Conservation (phyloP, 768 basidiomycete genomes). For the Grammothele lineata region DNA sequence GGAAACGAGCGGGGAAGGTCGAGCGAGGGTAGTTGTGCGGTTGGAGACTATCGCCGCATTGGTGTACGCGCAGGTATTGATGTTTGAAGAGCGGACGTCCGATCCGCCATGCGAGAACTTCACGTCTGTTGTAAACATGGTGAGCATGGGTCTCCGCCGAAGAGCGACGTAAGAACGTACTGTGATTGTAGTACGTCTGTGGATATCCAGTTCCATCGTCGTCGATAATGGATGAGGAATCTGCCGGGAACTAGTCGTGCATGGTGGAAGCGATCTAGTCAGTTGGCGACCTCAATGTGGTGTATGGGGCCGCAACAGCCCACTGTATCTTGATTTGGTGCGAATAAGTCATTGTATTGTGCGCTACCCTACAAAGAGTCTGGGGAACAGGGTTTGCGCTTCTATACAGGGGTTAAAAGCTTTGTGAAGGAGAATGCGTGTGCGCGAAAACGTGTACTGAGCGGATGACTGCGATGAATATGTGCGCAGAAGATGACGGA, state of each 20-base stretch:
- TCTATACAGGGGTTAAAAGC: too few species aligned
- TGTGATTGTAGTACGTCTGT: too few species aligned
- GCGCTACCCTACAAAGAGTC: too few species aligned
- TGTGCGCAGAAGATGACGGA: conserved; percentile 81
- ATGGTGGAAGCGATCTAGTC: conserved; percentile 81
- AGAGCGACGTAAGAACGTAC: conserved; percentile 42
- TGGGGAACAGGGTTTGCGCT: conserved; percentile 91
- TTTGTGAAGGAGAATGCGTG: too few species aligned
- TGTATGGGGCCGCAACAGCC: conserved; percentile 66
- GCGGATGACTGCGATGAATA: conserved; percentile 84
- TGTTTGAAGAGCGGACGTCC: conserved; percentile 93
- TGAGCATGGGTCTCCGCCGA: too few species aligned
- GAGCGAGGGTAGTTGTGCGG: conserved; percentile 79
- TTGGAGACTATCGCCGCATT: conserved; percentile 94
- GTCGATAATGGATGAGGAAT: too few species aligned
- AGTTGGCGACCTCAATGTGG: conserved; percentile 63
- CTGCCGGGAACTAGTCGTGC: conserved; percentile 83
- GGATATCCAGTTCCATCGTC: too few species aligned
- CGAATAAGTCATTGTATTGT: conserved; percentile 80
- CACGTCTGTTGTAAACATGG: conserved; percentile 36
- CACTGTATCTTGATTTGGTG: conserved; percentile 86
- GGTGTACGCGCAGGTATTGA: conserved; percentile 45
- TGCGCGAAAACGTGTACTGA: too few species aligned
- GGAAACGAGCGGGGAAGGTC: conserved; percentile 84
- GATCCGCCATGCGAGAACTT: conserved; percentile 73